A percentile compares a stretch with the other conserved stretches of the same genome.
phyloP scores from a whole-genome alignment of 768 basidiomycete genomes.

The Cubamyces sp. region DNA sequence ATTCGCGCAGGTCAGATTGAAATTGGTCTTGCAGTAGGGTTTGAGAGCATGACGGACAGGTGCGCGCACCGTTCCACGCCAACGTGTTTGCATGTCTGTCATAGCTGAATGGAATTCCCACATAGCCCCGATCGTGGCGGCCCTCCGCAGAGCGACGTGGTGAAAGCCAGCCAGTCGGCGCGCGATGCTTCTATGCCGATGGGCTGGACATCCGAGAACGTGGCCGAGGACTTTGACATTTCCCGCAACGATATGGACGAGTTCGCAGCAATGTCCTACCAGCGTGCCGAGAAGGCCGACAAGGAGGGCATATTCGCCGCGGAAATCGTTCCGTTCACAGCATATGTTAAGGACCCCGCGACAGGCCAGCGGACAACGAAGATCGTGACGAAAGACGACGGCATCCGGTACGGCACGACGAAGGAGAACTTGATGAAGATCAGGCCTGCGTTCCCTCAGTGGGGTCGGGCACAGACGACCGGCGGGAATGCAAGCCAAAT shows the following conservation, averaged over 20 bases:
- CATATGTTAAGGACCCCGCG: constrained; percentile 57
- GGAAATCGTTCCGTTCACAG: constrained; percentile 81
- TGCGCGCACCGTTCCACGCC: constrained; percentile 38
- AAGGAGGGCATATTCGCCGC: constrained; percentile 62
- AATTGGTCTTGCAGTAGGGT: constrained; percentile 79
- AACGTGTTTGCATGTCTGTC: constrained; percentile 26
- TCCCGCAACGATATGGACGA: constrained; percentile 77
- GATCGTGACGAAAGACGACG: constrained; percentile 73
- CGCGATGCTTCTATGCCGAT: constrained; percentile 71
- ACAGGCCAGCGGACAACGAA: constrained; percentile 57
- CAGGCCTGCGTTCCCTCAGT: constrained; percentile 80
- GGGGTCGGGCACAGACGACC: constrained; percentile 73
- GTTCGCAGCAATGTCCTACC: constrained; percentile 75
- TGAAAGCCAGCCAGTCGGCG: constrained; percentile 58
- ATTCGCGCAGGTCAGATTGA: constrained; percentile 80
- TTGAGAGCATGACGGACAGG: constrained; percentile 86
- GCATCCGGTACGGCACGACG: constrained; percentile 77
- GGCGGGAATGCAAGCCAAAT: constrained; percentile 88
- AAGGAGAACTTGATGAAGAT: constrained; percentile 65
- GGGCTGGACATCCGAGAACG: constrained; percentile 92
- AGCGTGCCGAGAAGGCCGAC: constrained; percentile 77
- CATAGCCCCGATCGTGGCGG: constrained; percentile 67
- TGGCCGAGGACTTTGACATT: constrained; percentile 73
- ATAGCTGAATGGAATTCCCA: constrained; percentile 28
- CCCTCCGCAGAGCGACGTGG: constrained; percentile 61